These are phyloP conservation scores for Suillus decipiens DNA, from an alignment of 768 basidiomycete genomes.

Conservation along the genomic window DNA sequence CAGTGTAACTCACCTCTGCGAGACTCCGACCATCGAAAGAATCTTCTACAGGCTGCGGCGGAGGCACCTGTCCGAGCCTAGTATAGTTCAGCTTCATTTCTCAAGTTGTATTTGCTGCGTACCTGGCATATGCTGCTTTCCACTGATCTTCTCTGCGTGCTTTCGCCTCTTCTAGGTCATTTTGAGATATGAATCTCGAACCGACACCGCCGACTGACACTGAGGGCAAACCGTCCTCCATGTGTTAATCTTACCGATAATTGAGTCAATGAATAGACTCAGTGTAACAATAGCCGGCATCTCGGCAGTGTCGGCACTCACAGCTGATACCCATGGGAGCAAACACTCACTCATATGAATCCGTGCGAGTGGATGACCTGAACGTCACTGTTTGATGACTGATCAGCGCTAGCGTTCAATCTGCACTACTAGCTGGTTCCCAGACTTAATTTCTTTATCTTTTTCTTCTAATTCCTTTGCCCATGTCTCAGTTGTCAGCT, in stretches of 20 bases:
- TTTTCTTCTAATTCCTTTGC: neutral
- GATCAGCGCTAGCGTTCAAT: neutral
- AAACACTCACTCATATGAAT: neutral
- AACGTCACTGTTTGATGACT: neutral
- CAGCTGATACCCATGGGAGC: too few species aligned
- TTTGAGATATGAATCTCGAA: constrained; percentile 81
- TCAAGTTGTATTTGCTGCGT: constrained; percentile 8
- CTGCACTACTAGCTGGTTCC: neutral
- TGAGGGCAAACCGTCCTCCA: constrained; percentile 74
- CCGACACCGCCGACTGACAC: constrained; percentile 73
- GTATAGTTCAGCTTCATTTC: constrained; percentile 13
- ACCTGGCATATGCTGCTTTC: constrained; percentile 90
- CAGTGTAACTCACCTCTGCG: constrained; percentile 68
- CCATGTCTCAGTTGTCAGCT: constrained; percentile 22
- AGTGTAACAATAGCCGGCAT: neutral
- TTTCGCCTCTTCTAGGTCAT: constrained; percentile 74
- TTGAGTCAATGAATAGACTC: neutral
- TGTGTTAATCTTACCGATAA: constrained; percentile 23
- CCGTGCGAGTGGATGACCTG: neutral
- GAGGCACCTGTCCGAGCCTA: constrained; percentile 85
- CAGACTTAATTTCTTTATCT: too few species aligned
- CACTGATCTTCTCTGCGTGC: constrained; percentile 79
- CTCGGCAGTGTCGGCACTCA: neutral
- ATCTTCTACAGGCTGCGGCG: constrained; percentile 73
- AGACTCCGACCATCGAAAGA: constrained; percentile 82